Conservation (phyloP, 768 basidiomycete species). For the Trametopsis cervina region DNA sequence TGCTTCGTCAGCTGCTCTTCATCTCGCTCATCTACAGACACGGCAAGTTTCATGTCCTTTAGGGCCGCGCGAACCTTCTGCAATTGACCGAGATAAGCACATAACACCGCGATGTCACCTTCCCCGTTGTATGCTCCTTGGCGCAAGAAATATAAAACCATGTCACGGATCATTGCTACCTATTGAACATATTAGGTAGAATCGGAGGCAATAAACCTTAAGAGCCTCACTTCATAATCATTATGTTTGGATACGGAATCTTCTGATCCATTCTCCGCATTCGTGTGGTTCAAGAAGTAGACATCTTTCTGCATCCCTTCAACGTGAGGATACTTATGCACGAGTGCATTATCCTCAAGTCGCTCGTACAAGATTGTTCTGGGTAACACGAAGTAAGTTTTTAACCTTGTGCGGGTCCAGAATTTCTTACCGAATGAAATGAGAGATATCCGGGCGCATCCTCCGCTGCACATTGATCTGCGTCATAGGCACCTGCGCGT, state of each 20-base stretch:
- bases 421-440: constrained; percentile 42
- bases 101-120: constrained; percentile 49
- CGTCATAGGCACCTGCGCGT: constrained; percentile 55
- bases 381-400: not conserved
- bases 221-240: constrained; percentile 46
- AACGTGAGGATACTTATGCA: constrained; percentile 45
- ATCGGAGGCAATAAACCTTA: not conserved
- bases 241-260: constrained; percentile 67
- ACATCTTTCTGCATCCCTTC: constrained; percentile 58
- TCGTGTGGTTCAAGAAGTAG: constrained; percentile 59
- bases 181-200: constrained; percentile 2
- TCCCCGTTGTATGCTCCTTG: constrained; percentile 41
- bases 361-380: constrained; percentile 57
- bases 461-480: constrained; percentile 65
- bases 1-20: constrained; percentile 52
- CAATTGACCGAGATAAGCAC: constrained; percentile 47
- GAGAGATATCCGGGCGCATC: constrained; percentile 67
- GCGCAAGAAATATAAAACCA: constrained; percentile 45
- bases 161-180: constrained; percentile 42
- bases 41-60: constrained; percentile 38
- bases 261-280: constrained; percentile 53
- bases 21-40: constrained; percentile 66
- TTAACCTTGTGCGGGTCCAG: not conserved
- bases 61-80: constrained; percentile 37
- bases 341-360: constrained; percentile 50